These are phyloP conservation scores for Helichrysum umbraculigerum DNA, from an alignment of 129 eudicot species.

Conservation along the genomic window DNA sequence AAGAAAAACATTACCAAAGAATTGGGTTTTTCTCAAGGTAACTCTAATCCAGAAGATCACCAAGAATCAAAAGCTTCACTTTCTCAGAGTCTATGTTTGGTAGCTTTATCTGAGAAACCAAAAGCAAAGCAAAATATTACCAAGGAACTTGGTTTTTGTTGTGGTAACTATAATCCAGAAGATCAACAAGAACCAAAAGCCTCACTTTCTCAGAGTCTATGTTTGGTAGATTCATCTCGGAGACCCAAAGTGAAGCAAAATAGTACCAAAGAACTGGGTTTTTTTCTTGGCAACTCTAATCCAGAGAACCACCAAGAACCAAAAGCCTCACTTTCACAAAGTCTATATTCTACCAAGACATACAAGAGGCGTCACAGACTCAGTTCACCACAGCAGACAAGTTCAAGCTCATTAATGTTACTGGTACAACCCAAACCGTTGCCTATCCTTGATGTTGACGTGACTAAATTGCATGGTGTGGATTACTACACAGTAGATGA, in stretches of 20 bases:
- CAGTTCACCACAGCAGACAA: constrained; percentile 19
- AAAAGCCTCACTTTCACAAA: constrained; percentile 16
- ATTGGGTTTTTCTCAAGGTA: background rate
- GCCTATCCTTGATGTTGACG: constrained; percentile 6
- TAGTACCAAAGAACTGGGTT: background rate
- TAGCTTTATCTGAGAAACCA: constrained; percentile 27
- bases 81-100: constrained; percentile 13
- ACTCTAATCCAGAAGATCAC: constrained; percentile 18
- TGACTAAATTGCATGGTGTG: constrained; percentile 22
- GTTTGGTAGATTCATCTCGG: constrained; percentile 24
- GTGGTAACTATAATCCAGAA: constrained; percentile 21
- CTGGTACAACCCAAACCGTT: constrained; percentile 26
- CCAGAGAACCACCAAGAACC: constrained; percentile 7
- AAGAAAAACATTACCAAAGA: constrained; percentile 11
- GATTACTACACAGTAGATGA: constrained; percentile 31
- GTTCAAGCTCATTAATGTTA: constrained; percentile 21
- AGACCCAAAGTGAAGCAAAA: constrained; percentile 22
- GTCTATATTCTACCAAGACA: constrained; percentile 26
- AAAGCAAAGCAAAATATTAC: constrained; percentile 15
- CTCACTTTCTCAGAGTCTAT: constrained; percentile 8
- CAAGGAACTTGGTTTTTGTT: background rate
- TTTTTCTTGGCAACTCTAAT: constrained; percentile 19
- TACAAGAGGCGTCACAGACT: constrained; percentile 20
- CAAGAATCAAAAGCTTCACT: constrained; percentile 11
- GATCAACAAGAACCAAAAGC: constrained; percentile 1